Conservation (phyloP, 2,329 filamentous ascomycete species). For the Calycina herbarum region DNA sequence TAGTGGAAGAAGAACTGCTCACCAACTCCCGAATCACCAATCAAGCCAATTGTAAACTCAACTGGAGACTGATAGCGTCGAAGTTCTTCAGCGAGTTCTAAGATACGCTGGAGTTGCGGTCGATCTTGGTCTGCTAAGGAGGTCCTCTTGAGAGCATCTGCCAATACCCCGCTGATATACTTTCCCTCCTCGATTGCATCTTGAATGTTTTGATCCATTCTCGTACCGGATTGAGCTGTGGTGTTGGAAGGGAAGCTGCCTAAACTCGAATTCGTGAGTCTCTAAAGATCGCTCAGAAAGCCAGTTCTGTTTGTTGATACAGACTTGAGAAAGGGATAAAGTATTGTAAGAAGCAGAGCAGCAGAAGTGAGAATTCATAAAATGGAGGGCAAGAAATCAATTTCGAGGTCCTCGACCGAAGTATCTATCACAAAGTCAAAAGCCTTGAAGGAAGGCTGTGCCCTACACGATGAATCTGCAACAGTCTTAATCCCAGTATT, state of each 20-base stretch:
- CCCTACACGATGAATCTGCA: neutral
- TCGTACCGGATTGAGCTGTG: neutral
- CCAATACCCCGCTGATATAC: constrained; percentile 12
- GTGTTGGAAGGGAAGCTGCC: neutral
- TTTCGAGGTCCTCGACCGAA: neutral
- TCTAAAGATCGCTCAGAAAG: neutral
- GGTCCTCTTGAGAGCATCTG: constrained; percentile 14
- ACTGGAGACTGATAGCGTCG: constrained; percentile 19
- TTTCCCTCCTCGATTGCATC: constrained; percentile 18
- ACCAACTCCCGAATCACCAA: constrained; percentile 25
- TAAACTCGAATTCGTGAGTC: neutral
- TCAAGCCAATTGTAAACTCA: constrained; percentile 22
- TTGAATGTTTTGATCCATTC: constrained; percentile 2
- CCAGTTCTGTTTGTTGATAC: neutral
- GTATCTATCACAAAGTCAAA: neutral
- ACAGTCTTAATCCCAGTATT: neutral
- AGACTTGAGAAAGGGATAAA: neutral
- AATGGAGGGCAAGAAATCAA: neutral
- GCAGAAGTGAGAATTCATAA: neutral
- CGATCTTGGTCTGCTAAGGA: constrained; percentile 18
- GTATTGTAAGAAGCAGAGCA: neutral
- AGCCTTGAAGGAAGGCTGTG: neutral
- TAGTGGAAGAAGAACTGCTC: constrained; percentile 2
- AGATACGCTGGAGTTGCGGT: constrained; percentile 17
- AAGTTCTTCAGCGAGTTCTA: constrained; percentile 22